Conservation (phyloP, 805 yeast species). For the Jamesozyma rosinii region DNA sequence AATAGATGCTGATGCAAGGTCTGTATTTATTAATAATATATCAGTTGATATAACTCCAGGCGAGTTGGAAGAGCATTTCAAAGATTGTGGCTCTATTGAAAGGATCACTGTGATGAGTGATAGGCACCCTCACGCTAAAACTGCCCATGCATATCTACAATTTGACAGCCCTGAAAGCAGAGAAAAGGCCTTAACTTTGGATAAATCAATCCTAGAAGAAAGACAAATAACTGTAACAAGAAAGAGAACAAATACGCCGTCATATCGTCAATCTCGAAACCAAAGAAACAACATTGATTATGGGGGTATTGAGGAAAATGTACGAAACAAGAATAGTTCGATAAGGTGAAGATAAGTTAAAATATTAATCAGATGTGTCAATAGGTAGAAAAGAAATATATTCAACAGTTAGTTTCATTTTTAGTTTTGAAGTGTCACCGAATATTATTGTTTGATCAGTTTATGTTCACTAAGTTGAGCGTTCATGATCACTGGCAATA, state of each 20-base stretch:
- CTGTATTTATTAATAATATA: slow-evolving; percentile 47
- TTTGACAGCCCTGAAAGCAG: slow-evolving; percentile 39
- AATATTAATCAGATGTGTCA: too few relatives aligned
- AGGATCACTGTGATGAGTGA: slow-evolving; percentile 42
- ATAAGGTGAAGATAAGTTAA: too few relatives aligned
- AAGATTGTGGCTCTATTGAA: slow-evolving; percentile 37
- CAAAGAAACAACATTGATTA: background rate
- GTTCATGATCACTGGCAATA: too few relatives aligned
- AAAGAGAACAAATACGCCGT: slow-evolving; percentile 49
- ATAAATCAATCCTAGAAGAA: slow-evolving; percentile 38
- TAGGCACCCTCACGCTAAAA: slow-evolving; percentile 37
- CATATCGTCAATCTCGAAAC: slow-evolving; percentile 21
- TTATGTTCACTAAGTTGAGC: too few relatives aligned
- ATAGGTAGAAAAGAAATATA: too few relatives aligned
- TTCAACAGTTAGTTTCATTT: too few relatives aligned
- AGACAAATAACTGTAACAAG: slow-evolving; percentile 39
- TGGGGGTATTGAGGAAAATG: background rate
- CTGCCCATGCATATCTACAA: slow-evolving; percentile 59
- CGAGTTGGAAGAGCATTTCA: slow-evolving; percentile 40
- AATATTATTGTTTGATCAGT: too few relatives aligned
- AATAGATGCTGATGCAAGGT: slow-evolving; percentile 42
- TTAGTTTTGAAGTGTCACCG: too few relatives aligned
- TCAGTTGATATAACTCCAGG: slow-evolving; percentile 42
- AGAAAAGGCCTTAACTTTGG: slow-evolving; percentile 37
- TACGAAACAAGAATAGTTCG: too few relatives aligned